Evolutionary conservation across 225 moss, liverwort and hornwort genomes (phyloP).

Genomic region (Bryoerythrophyllum caledonicum): DNA sequence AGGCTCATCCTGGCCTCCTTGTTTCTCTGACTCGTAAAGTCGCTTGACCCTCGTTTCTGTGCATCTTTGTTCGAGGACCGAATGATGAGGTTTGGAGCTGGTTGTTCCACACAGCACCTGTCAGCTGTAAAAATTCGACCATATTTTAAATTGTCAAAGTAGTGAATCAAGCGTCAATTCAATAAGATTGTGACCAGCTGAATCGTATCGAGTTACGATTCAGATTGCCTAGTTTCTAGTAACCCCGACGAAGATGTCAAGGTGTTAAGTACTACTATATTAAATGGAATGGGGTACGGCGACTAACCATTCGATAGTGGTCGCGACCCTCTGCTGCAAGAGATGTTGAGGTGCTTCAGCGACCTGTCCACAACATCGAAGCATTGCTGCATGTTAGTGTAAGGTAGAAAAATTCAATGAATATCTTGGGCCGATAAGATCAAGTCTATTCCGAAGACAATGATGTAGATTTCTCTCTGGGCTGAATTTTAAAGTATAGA

Average conservation of each 20-base stretch:
- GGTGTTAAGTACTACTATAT: background rate
- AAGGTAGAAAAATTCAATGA: conserved; percentile 11
- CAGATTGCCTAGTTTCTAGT: background rate
- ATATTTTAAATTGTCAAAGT: conserved; percentile 14
- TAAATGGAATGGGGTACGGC: conserved; percentile 7
- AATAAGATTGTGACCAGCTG: background rate
- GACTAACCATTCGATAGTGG: conserved; percentile 31
- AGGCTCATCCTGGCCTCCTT: conserved; percentile 44
- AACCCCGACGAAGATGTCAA: background rate
- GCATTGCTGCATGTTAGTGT: conserved; percentile 2
- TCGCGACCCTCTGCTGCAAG: conserved; percentile 28
- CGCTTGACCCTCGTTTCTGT: conserved; percentile 18
- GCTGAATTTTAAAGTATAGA: background rate
- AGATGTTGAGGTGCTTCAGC: conserved; percentile 21
- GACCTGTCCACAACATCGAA: conserved; percentile 30
- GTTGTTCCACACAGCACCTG: conserved; percentile 6
- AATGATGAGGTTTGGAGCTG: conserved; percentile 29
- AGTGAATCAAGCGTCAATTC: background rate
- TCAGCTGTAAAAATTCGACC: conserved; percentile 27
- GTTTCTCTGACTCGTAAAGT: conserved; percentile 25
- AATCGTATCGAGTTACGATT: background rate
- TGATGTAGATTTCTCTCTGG: background rate
- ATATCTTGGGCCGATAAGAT: background rate
- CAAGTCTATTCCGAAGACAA: conserved; percentile 4
- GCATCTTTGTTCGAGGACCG: conserved; percentile 19